Evolutionary conservation across 2,329 filamentous ascomycete genomes (phyloP).

Genomic region (Delphinella strobiligena): DNA sequence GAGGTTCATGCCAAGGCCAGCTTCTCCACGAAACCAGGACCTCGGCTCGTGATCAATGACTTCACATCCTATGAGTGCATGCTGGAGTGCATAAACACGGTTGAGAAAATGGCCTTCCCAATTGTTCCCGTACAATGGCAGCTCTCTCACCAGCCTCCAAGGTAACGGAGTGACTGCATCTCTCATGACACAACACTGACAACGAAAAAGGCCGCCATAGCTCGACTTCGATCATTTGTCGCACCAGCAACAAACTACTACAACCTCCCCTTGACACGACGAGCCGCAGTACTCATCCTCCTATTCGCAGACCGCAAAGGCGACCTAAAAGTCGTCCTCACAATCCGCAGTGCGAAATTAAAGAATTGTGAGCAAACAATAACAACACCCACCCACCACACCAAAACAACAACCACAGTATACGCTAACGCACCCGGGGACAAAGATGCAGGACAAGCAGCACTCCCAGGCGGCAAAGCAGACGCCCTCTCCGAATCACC

Average conservation of each 20-base stretch:
- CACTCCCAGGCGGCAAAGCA: constrained; percentile 64
- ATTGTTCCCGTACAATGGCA: constrained; percentile 10
- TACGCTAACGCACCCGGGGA: constrained; percentile 5
- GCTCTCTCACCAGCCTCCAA: constrained; percentile 10
- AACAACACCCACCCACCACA: no score
- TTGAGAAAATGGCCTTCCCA: constrained; percentile 3
- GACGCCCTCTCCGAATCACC: constrained; percentile 42
- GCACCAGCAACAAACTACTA: constrained; percentile 47
- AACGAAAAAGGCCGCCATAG: constrained; percentile 32
- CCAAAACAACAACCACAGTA: no score
- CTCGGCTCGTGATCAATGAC: no score
- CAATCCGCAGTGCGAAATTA: constrained; percentile 47
- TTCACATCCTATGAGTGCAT: no score
- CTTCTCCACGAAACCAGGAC: no score
- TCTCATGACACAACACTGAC: no score
- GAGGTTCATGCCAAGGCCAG: no score
- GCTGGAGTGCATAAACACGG: no score
- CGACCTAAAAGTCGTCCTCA: constrained; percentile 57
- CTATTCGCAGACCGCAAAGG: constrained; percentile 76
- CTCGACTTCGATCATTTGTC: constrained; percentile 42
- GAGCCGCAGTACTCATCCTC: constrained; percentile 78
- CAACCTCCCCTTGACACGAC: constrained; percentile 46
- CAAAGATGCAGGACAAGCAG: constrained; percentile 67
- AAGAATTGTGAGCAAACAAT: no score
- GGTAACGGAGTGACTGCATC: constrained; percentile 4